Base-by-base conservation (phyloP, 1,284 basidiomycete genomes). In the Cryptococcus sp. region DNA sequence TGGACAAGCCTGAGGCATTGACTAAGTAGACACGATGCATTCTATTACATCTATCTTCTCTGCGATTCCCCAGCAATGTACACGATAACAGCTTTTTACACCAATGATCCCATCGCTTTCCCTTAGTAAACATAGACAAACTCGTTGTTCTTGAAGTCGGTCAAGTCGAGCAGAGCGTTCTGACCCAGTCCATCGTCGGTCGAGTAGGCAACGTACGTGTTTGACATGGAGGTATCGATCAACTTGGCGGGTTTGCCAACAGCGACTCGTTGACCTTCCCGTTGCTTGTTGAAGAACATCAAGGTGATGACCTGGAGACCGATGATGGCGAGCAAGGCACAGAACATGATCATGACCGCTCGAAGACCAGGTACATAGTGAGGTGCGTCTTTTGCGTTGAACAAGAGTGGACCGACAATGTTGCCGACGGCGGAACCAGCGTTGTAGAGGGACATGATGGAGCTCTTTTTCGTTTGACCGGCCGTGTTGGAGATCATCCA, bases 401-500 rank as follows among this genome's bases (percentile, higher is more conserved):
- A 73, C 9, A 73, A 57, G 23, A 59, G 54, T 7, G 65, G 62
- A 36, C 59, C 63, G 42, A 63, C 51, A 23, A 63, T 61, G 51
- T 68, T 66, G 10, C 64, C 66, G 1, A 52, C 59, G 4, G 60
- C 56, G n/a, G 56, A 57, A 9, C n/a, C 6, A 14, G n/a, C 59
- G 50, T 68, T 62, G 58, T 52, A 66, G 25, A 64, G 34, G 5
- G 58, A 59, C 60, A 63, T 66, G 19, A 69, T 56, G 25, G 62
- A 57, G 0, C 73, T 63, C 52, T 74, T 73, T 63, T 75, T 75
- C 33, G 74, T 73, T 43, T 68, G 63, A n/a, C 74, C 73, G 4
- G 62, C 74, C 9, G 63, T 69, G 67, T 73, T 74, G 33, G 67
- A 66, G 19, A 68, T 65, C 51, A 75, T 68, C 74, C 74, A 75